A percentile compares a stretch with the other conserved stretches of the same genome.
Conservation (phyloP, 2,329 filamentous ascomycete species). For the Phoma sp. region DNA sequence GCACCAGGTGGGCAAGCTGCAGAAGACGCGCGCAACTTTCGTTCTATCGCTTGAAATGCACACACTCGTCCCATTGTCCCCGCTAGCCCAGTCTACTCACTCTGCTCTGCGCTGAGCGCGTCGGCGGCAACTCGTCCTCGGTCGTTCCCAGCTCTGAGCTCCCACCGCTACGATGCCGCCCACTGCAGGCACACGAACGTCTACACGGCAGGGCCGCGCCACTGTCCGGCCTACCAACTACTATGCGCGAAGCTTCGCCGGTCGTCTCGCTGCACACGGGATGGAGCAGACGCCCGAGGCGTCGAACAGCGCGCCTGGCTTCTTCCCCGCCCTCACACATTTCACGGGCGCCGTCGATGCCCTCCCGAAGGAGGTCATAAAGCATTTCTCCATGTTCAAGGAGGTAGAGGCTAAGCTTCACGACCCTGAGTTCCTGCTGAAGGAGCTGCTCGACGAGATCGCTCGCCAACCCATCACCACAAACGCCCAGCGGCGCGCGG, state of each 20-base stretch:
- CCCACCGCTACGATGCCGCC: conserved; percentile 42
- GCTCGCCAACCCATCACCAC: conserved; percentile 54
- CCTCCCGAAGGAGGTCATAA: conserved; percentile 90
- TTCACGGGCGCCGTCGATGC: conserved; percentile 93
- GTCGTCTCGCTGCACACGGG: conserved; percentile 43
- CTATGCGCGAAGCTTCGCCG: conserved; percentile 57
- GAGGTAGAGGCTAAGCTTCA: conserved; percentile 98
- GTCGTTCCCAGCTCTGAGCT: conserved; percentile 25
- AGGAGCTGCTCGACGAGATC: conserved; percentile 73
- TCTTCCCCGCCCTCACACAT: conserved; percentile 71
- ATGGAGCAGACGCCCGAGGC: conserved; percentile 48
- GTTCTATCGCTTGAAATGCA: conserved; percentile 37
- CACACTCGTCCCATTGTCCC: conserved; percentile 28
- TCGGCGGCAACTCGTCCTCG: conserved; percentile 22
- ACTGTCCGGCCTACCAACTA: conserved; percentile 57
- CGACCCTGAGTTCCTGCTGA: conserved; percentile 81
- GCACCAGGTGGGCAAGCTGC: conserved; percentile 24
- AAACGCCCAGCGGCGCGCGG: conserved; percentile 33
- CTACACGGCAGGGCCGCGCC: conserved; percentile 54
- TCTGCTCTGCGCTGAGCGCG: conserved; percentile 25
- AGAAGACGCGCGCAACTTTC: conserved; percentile 28
- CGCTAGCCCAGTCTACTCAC: conserved; percentile 23
- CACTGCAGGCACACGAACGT: conserved; percentile 44
- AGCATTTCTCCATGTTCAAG: conserved; percentile 93
- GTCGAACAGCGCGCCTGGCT: conserved; percentile 52